Percentiles rank a stretch among this genome's conserved stretches.
Conservation (phyloP, 2,329 filamentous ascomycete species). For the Aureobasidium pullulans region DNA sequence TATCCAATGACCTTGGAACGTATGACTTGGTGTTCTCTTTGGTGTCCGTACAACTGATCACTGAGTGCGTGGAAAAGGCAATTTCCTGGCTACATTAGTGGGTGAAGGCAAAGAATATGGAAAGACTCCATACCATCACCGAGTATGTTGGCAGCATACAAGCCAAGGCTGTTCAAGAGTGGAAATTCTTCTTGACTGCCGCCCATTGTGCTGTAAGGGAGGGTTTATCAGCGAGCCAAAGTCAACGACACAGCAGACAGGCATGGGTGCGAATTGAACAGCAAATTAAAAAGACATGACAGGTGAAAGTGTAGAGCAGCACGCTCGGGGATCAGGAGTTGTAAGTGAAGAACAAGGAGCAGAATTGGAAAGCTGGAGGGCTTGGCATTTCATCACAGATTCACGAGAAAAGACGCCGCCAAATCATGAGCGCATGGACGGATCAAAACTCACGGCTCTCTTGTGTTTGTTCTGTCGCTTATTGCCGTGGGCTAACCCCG, state of each 20-base stretch:
- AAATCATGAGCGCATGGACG: slow-evolving; percentile 4
- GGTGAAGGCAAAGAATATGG: slow-evolving; percentile 11
- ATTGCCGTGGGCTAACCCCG: neutral
- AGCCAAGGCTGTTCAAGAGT: slow-evolving; percentile 47
- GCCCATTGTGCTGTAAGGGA: slow-evolving; percentile 20
- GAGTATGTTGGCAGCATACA: slow-evolving; percentile 52
- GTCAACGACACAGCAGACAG: slow-evolving; percentile 13
- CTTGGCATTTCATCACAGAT: slow-evolving; percentile 13
- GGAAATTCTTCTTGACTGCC: slow-evolving; percentile 43
- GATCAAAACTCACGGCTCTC: neutral
- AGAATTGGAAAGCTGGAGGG: slow-evolving; percentile 13
- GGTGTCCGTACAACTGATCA: slow-evolving; percentile 58
- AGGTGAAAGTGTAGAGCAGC: neutral
- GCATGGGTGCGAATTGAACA: slow-evolving; percentile 16
- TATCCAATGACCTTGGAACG: slow-evolving; percentile 53
- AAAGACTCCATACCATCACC: slow-evolving; percentile 53
- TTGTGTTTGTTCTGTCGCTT: neutral
- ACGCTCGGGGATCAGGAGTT: slow-evolving; percentile 4
- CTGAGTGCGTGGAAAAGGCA: slow-evolving; percentile 63
- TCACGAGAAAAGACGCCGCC: slow-evolving; percentile 1
- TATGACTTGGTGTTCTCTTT: slow-evolving; percentile 51
- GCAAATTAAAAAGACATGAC: slow-evolving; percentile 17
- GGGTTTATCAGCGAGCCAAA: slow-evolving; percentile 16
- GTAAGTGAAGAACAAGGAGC: slow-evolving; percentile 4
- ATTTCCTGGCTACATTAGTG: slow-evolving; percentile 45